Base-by-base conservation (phyloP, 2,329 filamentous ascomycete genomes). In the Stagonosporopsis tanaceti region DNA sequence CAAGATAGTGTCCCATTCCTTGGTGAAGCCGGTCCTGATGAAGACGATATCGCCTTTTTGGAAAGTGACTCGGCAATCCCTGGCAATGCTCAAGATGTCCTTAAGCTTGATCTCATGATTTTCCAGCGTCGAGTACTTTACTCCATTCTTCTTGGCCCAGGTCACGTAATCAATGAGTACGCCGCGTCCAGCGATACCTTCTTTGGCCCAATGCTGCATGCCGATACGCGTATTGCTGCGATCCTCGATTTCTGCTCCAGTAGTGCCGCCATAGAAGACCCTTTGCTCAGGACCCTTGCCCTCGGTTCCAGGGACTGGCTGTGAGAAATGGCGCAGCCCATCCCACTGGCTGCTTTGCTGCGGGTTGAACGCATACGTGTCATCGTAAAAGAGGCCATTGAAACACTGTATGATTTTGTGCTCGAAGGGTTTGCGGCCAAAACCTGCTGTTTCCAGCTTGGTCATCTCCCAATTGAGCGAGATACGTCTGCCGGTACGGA, bases 391-490 rank as follows among this genome's bases (percentile, higher is more conserved):
- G 6, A 70, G 53, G 3, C 63, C 63, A 51, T 70, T 60, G 4
- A 83, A 67, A 15, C 84, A 57, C 11, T 80, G 77, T 1, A 83
- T 75, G 54, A 85, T 80, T 42, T 78, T 73, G 60, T 84, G 82
- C 39, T 81, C 73, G 50, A 77, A 81, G 15, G 80, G 79, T 20
- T 79, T 76, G 1, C 84, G 77, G 28, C 80, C 78, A 55, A 85
- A 79, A 61, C 81, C 80, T 12, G 82, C 80, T 59, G 79, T 76
- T 57, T 85, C 82, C 4, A 85, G 69, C 65, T 85, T 85, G 3
- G 74, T 81, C 65, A 85, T 65, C 32, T 83, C 80, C 83, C 83
- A 85, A n/a, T 76, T 77, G 20, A 86, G 72, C 1, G 78, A 79
- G 7, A 84, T 78, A 14, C 83, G 76, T 12, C 70, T 72, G 6